Percentiles rank a stretch among this genome's conserved stretches.
Evolutionary conservation across 116 monocot genomes (phyloP).

Genomic region (Dioscorea cayenensis): DNA sequence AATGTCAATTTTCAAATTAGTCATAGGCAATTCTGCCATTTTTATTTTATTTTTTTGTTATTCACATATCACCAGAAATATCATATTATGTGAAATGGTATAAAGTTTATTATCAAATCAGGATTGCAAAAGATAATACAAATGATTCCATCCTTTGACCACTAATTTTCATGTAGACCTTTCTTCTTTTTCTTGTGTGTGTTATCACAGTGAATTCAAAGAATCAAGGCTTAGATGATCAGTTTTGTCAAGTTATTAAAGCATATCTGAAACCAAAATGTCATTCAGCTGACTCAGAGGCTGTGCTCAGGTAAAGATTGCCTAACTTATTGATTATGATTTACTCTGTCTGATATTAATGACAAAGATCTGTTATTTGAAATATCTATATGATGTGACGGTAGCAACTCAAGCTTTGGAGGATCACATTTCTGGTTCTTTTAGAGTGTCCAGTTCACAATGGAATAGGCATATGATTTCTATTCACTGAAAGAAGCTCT

Average conservation of each 20-base stretch:
- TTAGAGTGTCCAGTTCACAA: not conserved
- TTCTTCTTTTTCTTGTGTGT: not conserved
- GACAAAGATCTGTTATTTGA: not conserved
- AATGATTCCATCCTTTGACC: not conserved
- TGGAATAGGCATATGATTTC: not conserved
- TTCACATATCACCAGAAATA: not conserved
- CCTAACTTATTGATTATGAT: not conserved
- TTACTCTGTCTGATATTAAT: not conserved
- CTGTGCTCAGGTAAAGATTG: slow-evolving; percentile 57
- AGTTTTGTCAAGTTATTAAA: slow-evolving; percentile 48
- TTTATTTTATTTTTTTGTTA: not conserved
- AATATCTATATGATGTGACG: not conserved
- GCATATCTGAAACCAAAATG: slow-evolving; percentile 94
- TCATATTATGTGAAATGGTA: not conserved
- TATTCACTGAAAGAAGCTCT: not conserved
- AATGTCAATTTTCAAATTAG: not conserved
- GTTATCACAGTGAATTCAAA: slow-evolving; percentile 1
- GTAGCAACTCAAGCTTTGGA: not conserved
- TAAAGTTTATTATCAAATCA: not conserved
- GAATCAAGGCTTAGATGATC: slow-evolving; percentile 16
- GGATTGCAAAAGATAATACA: not conserved
- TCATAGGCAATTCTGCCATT: not conserved
- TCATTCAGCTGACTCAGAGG: slow-evolving; percentile 71
- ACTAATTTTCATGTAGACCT: not conserved
- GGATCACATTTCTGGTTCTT: not conserved